These are phyloP conservation scores for Amaranthus cruentus DNA, from an alignment of 148 eudicot species.

Conservation along the genomic window DNA sequence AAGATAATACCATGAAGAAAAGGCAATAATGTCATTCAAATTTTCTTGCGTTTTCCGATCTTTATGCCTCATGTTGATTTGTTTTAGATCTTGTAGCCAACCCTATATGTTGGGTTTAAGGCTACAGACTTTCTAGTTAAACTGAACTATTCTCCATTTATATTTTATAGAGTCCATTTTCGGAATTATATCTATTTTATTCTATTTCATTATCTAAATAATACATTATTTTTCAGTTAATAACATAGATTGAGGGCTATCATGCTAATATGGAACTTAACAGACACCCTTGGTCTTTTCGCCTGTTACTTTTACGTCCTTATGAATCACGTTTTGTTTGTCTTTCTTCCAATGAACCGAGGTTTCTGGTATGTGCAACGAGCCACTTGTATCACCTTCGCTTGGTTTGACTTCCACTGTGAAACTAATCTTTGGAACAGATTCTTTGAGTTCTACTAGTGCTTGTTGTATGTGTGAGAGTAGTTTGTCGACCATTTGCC, in stretches of 20 bases:
- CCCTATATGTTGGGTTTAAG: not conserved
- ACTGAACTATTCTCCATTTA: not conserved
- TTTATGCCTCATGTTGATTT: not conserved
- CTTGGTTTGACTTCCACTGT: constrained; percentile 37
- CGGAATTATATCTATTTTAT: not conserved
- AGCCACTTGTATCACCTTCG: constrained; percentile 26
- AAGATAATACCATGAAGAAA: constrained; percentile 26
- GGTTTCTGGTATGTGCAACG: constrained; percentile 33
- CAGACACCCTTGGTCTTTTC: constrained; percentile 43
- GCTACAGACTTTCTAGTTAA: not conserved
- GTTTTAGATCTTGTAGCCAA: constrained; percentile 1
- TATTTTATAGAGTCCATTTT: not conserved
- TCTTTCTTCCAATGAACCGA: constrained; percentile 37
- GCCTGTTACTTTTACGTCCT: constrained; percentile 34
- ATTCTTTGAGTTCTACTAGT: constrained; percentile 21
- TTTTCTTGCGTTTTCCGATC: constrained; percentile 1
- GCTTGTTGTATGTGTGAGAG: constrained; percentile 33
- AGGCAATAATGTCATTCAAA: constrained; percentile 12
- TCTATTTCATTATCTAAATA: not conserved
- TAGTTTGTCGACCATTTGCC: constrained; percentile 37
- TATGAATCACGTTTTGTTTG: constrained; percentile 24
- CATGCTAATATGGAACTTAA: constrained; percentile 1
- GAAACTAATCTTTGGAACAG: constrained; percentile 29
- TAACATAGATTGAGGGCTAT: not conserved
- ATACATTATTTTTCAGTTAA: not conserved